Base-by-base conservation (phyloP, 805 yeast genomes). In the Lipomyces yamadae region DNA sequence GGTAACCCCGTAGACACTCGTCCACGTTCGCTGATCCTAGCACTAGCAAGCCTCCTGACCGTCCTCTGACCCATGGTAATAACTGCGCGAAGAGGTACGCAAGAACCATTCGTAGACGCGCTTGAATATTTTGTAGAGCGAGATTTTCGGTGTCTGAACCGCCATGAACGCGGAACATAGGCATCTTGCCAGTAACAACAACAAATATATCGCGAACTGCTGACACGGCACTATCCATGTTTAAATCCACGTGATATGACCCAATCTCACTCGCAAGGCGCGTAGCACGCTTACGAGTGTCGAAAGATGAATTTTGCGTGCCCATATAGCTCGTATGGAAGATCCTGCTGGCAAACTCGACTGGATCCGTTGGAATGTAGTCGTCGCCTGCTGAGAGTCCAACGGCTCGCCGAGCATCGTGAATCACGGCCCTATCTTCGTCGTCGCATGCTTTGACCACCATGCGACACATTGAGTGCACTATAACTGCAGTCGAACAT, bases 291-390 rank as follows among this genome's bases (percentile, higher is more conserved):
- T 80, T 62, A 73, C 97, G 85, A 0, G 99, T 95, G 68, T 94
- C 99, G 7, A 69, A 76, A 0, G 98, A 92, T 0, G 98, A 94
- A 79, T 96, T 95, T 71, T 85, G 86, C 0, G 99, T 94, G 6
- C 99, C 99, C 98, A 95, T 94, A 77, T 88, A 95, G 73, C 93
- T 86, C 0, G 98, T 89, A 77, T 92, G 95, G 80, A 95, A 94
- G 6, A 96, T 82, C 69, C 84, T 82, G 61, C 80, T 80, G 1
- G 97, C 90, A 56, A 95, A 80, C 63, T 92, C 97, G 68, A 84
- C 86, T 2, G 97, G 91, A 56, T 85, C 84, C 0, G 77, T 73
- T 0, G 99, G 99, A 2, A 82, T 72, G 86, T 94, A 93, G 30
- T 80, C 82, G 0, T 77, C 74, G 30, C 79, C 81, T 2, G 70